Conservation (phyloP, 1,284 basidiomycete genomes). For the Ustilago sp. region DNA sequence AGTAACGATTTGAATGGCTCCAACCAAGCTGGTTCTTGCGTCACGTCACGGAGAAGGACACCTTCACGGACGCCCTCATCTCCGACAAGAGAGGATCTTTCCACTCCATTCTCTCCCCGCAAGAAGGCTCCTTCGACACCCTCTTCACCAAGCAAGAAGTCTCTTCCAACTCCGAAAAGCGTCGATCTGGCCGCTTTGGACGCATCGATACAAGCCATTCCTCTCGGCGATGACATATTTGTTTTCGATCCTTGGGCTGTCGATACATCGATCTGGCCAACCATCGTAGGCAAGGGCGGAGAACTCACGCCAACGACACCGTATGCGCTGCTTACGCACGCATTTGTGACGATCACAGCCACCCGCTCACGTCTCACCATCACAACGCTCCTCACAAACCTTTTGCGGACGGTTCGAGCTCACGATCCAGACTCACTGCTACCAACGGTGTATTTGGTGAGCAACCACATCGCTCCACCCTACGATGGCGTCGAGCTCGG, state of each 20-base stretch:
- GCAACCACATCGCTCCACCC: conserved; percentile 82
- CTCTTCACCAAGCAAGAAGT: conserved; percentile 9
- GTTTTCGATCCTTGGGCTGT: conserved; percentile 60
- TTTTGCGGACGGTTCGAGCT: conserved; percentile 78
- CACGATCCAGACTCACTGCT: conserved; percentile 80
- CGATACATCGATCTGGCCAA: conserved; percentile 59
- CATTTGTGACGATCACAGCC: conserved; percentile 78
- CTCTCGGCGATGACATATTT: conserved; percentile 67
- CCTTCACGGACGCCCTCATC: not conserved
- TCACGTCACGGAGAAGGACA: not conserved
- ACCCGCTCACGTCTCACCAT: conserved; percentile 87
- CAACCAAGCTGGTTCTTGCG: not conserved
- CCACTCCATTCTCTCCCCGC: not conserved
- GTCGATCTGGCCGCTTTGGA: conserved; percentile 54
- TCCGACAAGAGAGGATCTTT: not conserved
- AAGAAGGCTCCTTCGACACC: conserved; percentile 4
- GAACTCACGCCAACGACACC: conserved; percentile 72
- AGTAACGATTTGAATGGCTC: not conserved
- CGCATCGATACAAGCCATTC: conserved; percentile 50
- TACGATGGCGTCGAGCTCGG: conserved; percentile 71
- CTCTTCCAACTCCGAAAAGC: conserved; percentile 2
- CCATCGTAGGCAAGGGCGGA: conserved; percentile 17
- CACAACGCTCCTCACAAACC: conserved; percentile 82
- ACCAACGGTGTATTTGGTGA: conserved; percentile 87
- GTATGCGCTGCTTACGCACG: conserved; percentile 83